A percentile compares a stretch with the other conserved stretches of the same genome.
Conservation (phyloP, 441 rosid genomes). For the Adansonia gregorii region DNA sequence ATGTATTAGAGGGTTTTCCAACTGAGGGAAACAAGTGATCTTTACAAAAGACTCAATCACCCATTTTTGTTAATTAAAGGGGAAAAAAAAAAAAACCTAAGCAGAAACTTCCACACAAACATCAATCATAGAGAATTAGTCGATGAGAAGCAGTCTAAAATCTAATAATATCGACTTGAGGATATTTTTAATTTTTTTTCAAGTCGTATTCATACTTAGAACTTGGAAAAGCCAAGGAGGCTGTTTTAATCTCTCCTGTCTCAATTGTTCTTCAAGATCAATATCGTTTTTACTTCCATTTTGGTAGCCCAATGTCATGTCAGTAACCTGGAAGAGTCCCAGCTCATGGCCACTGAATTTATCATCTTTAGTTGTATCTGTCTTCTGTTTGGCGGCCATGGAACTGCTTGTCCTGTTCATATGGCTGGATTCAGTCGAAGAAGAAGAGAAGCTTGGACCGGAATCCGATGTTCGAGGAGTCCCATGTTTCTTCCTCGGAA, state of each 20-base stretch:
- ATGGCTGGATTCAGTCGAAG: conserved; percentile 75
- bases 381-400: conserved; percentile 27
- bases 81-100: not conserved
- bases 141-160: conserved; percentile 41
- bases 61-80: conserved; percentile 11
- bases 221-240: conserved; percentile 86
- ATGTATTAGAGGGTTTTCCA: conserved; percentile 31
- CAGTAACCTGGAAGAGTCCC: conserved; percentile 36
- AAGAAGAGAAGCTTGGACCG: conserved; percentile 75
- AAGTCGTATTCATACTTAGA: conserved; percentile 72
- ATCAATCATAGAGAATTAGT: conserved; percentile 35
- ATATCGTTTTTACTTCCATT: conserved; percentile 37
- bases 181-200: conserved; percentile 14
- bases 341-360: conserved; percentile 20
- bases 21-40: conserved; percentile 32
- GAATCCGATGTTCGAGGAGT: conserved; percentile 53
- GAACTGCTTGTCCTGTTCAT: conserved; percentile 38
- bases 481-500: conserved; percentile 45
- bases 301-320: conserved; percentile 33
- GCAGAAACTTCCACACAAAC: conserved; percentile 34
- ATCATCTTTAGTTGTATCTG: conserved; percentile 26
- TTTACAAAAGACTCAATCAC: conserved; percentile 40
- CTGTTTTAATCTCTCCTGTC: conserved; percentile 60
- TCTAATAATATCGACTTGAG: conserved; percentile 27
- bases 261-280: conserved; percentile 52